Evolutionary conservation across 257 asterid species (phyloP).

Genomic region (Lithospermum erythrorhizon): DNA sequence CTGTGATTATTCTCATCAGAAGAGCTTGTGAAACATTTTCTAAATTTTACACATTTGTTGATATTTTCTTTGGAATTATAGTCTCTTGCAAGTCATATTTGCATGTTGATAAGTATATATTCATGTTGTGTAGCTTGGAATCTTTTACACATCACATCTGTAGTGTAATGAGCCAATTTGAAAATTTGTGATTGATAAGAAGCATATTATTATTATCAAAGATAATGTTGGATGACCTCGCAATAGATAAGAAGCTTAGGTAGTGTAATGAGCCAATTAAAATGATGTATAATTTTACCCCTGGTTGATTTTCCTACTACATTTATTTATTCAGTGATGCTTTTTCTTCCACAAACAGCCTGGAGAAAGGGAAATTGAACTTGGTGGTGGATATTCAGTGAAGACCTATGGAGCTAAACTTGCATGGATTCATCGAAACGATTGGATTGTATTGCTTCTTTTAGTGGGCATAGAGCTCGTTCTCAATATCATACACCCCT

Average conservation of each 20-base stretch:
- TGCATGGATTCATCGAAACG: slow-evolving; percentile 50
- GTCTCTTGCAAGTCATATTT: too few species aligned
- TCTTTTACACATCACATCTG: too few species aligned
- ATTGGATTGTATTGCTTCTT: slow-evolving; percentile 65
- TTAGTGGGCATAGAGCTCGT: slow-evolving; percentile 41
- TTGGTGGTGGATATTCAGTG: slow-evolving; percentile 44
- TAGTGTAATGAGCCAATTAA: too few species aligned
- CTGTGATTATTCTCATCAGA: not conserved
- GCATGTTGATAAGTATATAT: too few species aligned
- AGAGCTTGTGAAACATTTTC: not conserved
- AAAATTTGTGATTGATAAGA: too few species aligned
- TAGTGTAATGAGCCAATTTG: too few species aligned
- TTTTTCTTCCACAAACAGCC: slow-evolving; percentile 22
- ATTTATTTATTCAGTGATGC: not conserved
- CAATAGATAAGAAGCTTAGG: too few species aligned
- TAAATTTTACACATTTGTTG: too few species aligned
- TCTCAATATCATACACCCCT: slow-evolving; percentile 45
- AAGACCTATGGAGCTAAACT: slow-evolving; percentile 62
- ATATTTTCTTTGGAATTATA: too few species aligned
- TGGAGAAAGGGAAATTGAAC: slow-evolving; percentile 20
- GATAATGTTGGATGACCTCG: too few species aligned
- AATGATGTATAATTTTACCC: not conserved
- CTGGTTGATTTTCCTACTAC: not conserved
- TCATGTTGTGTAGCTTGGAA: too few species aligned
- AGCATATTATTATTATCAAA: too few species aligned